Evolutionary conservation across 176 grass and related monocot genomes (phyloP), one percentile per base, ranked within the genome.

Genomic region (Juncus effusus): DNA sequence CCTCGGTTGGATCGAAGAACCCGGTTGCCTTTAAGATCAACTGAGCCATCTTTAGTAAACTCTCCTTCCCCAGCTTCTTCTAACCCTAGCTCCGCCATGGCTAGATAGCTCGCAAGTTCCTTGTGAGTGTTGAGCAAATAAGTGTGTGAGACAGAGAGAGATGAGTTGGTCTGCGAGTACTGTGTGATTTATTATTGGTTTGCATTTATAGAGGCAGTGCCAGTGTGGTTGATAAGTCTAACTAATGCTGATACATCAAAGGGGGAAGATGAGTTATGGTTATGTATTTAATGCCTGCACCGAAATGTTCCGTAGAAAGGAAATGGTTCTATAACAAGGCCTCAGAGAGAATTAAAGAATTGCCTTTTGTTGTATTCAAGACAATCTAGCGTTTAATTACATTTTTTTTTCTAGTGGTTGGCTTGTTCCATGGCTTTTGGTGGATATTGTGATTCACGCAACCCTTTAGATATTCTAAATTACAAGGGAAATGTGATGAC

Each of bases 21-120:
- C 2, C 88, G 88, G 54, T 92, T 89, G 60, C 93, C 93, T 44
- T 41, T 82, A 65, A 97, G 83, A 76, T 97, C 88, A 16, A 88
- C 89, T 6, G 93, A 83, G 38, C 88, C 93, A 71, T 97, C 93
- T 71, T 84, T 69, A 8, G 93, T 92, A 82, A 86, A 92, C 71
- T 82, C 80, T n/a, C 74, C 80, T 66, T 51, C 16, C 3, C 60
- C 13, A 3, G 50, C 28, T 40, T 51, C 42, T 57, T 59, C 61
- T 54, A 83, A 51, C 62, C 74, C 80, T 12, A 59, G 51, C 56
- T 82, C 73, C 38, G 78, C 93, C 88, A 92, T 91, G 79, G 82
- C 11, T 38, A 41, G 61, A 64, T 62, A 47, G 47, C 64, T 49
- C 53, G 39, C 61, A 51, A 36, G 51, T 13, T 3, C 71, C 54